Percentiles rank a stretch among this genome's conserved stretches.
Evolutionary conservation across 208 protist species (phyloP).

Genomic region (Leishmania martiniquensis): DNA sequence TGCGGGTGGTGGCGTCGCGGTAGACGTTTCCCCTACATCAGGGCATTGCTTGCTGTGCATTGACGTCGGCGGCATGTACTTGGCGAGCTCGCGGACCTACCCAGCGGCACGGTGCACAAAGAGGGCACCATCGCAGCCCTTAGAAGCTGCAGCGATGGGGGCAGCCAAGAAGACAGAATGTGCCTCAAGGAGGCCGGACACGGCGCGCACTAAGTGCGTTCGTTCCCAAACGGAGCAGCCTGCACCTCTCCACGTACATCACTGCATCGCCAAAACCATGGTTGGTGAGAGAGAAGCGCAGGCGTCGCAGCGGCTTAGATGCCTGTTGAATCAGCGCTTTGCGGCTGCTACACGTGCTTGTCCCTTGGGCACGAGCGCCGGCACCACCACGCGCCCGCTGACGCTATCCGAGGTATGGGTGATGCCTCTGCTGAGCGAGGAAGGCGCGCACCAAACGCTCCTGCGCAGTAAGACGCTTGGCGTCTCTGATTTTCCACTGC

Average conservation of each 20-base stretch:
- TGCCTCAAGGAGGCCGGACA: neutral
- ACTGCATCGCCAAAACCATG: neutral
- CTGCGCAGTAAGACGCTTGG: neutral
- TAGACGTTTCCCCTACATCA: neutral
- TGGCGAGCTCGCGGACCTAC: neutral
- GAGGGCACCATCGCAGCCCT: neutral
- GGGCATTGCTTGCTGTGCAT: constrained; percentile 16
- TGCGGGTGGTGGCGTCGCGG: neutral
- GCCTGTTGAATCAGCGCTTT: constrained; percentile 19
- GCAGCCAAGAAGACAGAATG: neutral
- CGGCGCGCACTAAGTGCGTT: neutral
- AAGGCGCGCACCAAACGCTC: neutral
- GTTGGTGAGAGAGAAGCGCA: neutral
- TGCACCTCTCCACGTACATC: neutral
- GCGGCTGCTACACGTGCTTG: neutral
- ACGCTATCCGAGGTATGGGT: constrained; percentile 27
- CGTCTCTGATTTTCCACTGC: neutral
- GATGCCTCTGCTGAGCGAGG: constrained; percentile 11
- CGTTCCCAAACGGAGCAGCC: neutral
- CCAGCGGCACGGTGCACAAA: neutral
- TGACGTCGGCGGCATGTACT: constrained; percentile 25
- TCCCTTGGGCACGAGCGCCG: neutral
- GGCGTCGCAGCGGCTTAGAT: neutral
- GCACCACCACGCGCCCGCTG: neutral
- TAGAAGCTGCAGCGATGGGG: neutral